Base-by-base conservation (phyloP, 2,329 filamentous ascomycete species). In the Apiospora kogelbergensis region DNA sequence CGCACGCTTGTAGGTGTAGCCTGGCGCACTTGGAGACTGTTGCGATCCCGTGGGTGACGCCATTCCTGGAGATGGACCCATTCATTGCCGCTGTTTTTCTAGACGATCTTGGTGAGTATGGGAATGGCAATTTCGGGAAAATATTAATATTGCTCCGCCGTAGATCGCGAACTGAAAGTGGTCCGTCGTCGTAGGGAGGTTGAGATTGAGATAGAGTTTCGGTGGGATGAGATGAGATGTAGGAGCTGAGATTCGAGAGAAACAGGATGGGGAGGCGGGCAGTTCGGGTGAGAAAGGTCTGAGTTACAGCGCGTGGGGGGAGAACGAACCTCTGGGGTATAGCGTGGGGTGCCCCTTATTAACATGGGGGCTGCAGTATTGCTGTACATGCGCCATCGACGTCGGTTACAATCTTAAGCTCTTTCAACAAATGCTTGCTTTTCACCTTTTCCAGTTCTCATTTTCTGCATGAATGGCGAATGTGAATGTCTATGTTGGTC, bases 1-100 rank as follows among this genome's bases (percentile, higher is more conserved):
- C 17, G 63, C 63, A 9, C 63, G 63, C 40, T 65, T 65, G 41
- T 65, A 65, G 41, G 63, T 26, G 63, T 65, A 44, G 37, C 63
- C 63, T 13, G 63, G 41, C 63, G 53, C 53, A 37, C 53, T 60
- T 22, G 53, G 53, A 37, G 53, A 60, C 53, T 37, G 53, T 13
- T 60, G 53, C 53, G 53, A 60, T 60, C 53, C 53, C 53, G 30
- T 1, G 53, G 53, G 53, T 37, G 53, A 60, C 53, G 30, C 53
- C 53, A 60, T 60, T 10, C n/a, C 53, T 37, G 30, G 53, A 20
- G 17, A 60, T n/a, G 17, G 30, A 37, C 11, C 20, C 53, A 37
- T 22, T 33, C 53, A 60, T 60, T 37, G 53, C 53, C 53, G 53
- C 53, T 13, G 17, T 6, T 5, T 4, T n/a, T 5, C 26, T n/a